phyloP scores from a whole-genome alignment of 2,329 filamentous ascomycete genomes.

The Colletotrichum viniferum region DNA sequence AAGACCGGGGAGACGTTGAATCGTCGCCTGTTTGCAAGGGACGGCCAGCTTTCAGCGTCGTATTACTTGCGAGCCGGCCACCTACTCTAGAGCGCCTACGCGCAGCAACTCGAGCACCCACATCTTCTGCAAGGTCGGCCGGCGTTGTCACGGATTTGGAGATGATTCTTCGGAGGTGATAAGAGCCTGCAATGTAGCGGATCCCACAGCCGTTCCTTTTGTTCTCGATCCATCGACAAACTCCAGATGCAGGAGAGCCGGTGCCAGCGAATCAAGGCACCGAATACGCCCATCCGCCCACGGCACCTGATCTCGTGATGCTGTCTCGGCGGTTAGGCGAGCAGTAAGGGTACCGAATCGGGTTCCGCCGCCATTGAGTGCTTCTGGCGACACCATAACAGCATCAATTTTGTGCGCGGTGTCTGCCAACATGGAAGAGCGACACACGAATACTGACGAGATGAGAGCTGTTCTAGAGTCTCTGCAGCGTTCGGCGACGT shows the following conservation, averaged over 20 bases:
- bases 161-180: neutral
- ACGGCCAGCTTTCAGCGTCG: neutral
- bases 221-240: neutral
- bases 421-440: neutral
- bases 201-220: neutral
- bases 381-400: neutral
- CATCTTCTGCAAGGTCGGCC: neutral
- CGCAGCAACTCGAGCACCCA: neutral
- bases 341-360: neutral
- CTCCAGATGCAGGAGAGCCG: neutral
- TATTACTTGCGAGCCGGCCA: neutral
- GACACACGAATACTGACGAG: neutral
- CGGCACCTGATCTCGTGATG: constrained; percentile 8
- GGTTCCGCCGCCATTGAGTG: neutral
- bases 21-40: neutral
- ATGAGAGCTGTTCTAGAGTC: neutral
- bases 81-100: neutral
- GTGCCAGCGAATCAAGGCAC: neutral
- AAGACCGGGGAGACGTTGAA: neutral
- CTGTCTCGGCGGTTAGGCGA: constrained; percentile 11
- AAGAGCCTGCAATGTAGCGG: neutral
- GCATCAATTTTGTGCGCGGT: neutral
- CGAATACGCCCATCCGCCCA: neutral
- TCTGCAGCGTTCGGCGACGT: neutral
- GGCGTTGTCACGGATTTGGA: neutral